Evolutionary conservation across 2,329 filamentous ascomycete species (phyloP), one percentile per base, ranked within the genome.

Genomic region (Lachnellula cervina): DNA sequence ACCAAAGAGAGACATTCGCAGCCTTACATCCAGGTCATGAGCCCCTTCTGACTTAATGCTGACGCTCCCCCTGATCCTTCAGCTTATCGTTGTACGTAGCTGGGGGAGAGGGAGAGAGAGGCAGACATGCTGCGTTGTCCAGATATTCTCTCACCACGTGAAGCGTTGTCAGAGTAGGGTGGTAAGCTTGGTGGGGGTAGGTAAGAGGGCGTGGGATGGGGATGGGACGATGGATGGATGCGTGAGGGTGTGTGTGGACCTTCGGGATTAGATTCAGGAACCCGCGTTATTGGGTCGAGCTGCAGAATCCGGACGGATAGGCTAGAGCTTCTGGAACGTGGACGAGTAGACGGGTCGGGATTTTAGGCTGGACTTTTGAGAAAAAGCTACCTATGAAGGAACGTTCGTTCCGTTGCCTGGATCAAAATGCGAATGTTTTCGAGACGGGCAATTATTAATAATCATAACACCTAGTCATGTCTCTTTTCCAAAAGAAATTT

Each of bases 341-440:
- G 48, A 50, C 42, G 42, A 35, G 48, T 50, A 35, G 48, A 50
- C 48, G 48, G 45, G 14, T 48, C 17, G 28, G 9, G 45, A 48
- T 48, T 38, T 14, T 5, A n/a, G 37, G 37, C 14, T 5, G n/a
- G 37, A 38, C 21, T 28, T 28, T 28, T 28, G n/a, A 32, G 19
- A 7, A 32, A 14, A 16, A 2, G 9, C 19, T 48, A 21, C 21
- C 21, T 21, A 48, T 48, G 19, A 17, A 14, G 4, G 28, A 16
- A 38, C 23, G 28, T n/a, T 16, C 9, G 16, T 25, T 34, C 13
- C 45, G 21, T 46, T 28, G 45, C 21, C 28, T 48, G 25, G 16
- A 48, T 14, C 25, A 28, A 4, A 21, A 21, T 28, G 25, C 25
- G 8, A 28, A 28, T 28, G 25, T 28, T 28, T 28, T 28, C 25